Conservation (phyloP, 1,284 basidiomycete species). For the Violaceomyces palustris region DNA sequence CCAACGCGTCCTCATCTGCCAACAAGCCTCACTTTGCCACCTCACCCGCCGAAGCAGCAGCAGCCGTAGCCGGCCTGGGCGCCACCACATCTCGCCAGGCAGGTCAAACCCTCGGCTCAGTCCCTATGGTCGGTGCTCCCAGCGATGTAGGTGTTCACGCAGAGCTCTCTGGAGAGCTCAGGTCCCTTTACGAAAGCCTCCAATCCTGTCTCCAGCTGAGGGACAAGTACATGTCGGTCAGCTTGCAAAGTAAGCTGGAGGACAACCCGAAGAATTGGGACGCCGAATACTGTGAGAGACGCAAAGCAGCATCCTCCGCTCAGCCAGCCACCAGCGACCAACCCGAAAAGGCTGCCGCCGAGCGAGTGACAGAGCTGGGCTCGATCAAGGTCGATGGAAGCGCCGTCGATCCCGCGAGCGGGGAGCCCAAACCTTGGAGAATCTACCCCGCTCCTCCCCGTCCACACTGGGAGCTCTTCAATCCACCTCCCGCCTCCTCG, state of each 20-base stretch:
- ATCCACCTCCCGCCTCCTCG: slow-evolving; percentile 47
- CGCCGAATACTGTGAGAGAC: slow-evolving; percentile 43
- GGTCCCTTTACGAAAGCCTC: slow-evolving; percentile 37
- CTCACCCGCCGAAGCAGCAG: slow-evolving; percentile 38
- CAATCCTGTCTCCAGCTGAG: slow-evolving; percentile 46
- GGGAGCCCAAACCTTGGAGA: slow-evolving; percentile 46
- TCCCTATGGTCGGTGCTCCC: slow-evolving; percentile 4
- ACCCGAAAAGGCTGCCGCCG: neutral
- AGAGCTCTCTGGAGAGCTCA: slow-evolving; percentile 41
- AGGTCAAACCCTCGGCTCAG: neutral
- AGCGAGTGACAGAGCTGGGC: too few relatives aligned
- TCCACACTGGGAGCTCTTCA: slow-evolving; percentile 51
- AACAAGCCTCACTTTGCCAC: slow-evolving; percentile 22
- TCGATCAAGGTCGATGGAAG: slow-evolving; percentile 47
- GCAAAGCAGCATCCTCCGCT: slow-evolving; percentile 3
- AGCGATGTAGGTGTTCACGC: slow-evolving; percentile 23
- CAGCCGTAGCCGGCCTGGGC: slow-evolving; percentile 33
- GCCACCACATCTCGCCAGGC: slow-evolving; percentile 7
- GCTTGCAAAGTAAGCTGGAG: slow-evolving; percentile 42
- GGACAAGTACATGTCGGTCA: slow-evolving; percentile 50
- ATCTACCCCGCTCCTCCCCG: slow-evolving; percentile 51
- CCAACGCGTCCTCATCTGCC: neutral
- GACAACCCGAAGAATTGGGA: slow-evolving; percentile 54
- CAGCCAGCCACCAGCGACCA: slow-evolving; percentile 2
- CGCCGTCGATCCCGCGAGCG: slow-evolving; percentile 14